A percentile compares a stretch with the other conserved stretches of the same genome.
phyloP scores from a whole-genome alignment of 1,139 yeast species.

The Zygoascus sp. region DNA sequence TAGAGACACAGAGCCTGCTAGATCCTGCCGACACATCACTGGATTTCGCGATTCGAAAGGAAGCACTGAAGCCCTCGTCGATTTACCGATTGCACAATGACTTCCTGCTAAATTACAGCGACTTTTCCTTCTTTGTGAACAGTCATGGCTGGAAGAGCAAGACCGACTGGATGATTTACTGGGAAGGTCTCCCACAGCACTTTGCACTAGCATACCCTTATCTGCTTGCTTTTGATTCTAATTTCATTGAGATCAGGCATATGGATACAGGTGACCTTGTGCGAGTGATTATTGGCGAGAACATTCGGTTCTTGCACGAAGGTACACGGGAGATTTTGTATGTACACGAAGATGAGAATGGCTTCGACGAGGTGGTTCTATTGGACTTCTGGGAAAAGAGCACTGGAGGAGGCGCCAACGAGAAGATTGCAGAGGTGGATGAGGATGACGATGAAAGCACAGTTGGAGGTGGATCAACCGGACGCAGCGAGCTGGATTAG shows the following conservation, averaged over 20 bases:
- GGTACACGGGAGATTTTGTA: constrained; percentile 91
- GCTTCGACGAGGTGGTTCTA: constrained; percentile 86
- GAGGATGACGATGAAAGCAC: constrained; percentile 2
- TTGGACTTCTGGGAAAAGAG: constrained; percentile 70
- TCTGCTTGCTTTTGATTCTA: constrained; percentile 81
- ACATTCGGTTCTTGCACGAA: constrained; percentile 80
- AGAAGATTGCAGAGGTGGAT: neutral
- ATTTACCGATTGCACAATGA: constrained; percentile 86
- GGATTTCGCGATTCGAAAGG: constrained; percentile 89
- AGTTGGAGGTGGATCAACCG: neutral
- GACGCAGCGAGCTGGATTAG: constrained; percentile 5
- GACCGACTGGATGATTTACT: constrained; percentile 88
- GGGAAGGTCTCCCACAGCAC: constrained; percentile 95
- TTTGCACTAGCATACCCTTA: constrained; percentile 94
- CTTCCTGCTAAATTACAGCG: constrained; percentile 81
- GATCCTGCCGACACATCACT: constrained; percentile 97
- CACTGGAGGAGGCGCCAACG: neutral
- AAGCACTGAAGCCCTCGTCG: constrained; percentile 81
- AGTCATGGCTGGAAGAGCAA: constrained; percentile 95
- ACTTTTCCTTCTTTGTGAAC: constrained; percentile 90
- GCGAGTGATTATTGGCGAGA: constrained; percentile 91
- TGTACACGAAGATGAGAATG: constrained; percentile 86
- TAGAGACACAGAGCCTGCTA: constrained; percentile 68
- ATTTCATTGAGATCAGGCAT: constrained; percentile 87
- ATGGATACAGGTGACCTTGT: constrained; percentile 82